Evolutionary conservation across 495 filamentous ascomycete species (phyloP), one percentile per base, ranked within the genome.

Genomic region (Penicillium simplicissimum): DNA sequence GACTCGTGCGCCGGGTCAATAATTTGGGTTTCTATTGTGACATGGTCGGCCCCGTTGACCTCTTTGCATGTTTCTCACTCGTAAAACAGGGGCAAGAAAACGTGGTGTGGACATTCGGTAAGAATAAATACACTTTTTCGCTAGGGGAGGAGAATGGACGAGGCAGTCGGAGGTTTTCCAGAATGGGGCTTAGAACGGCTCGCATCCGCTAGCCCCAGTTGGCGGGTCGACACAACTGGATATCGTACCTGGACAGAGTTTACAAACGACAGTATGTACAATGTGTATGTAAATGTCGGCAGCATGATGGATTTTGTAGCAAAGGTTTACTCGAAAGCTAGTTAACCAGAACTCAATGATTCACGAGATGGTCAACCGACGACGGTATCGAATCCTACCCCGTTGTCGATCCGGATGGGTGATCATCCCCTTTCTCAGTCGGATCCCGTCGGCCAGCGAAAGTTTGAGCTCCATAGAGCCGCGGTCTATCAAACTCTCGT

Each of bases 131-230:
- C 62, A 63, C 40, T 71, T 68, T 68, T 64, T 48, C 19, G 37
- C 61, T 63, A 63, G 49, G 47, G 52, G 58, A 17, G n/a, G 52
- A 25, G 59, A 34, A 33, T 17, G 56, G 36, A 53, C 31, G 37
- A 58, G 52, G 15, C 8, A 40, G 36, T 19, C 69, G 69, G 69
- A 67, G 67, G 43, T 65, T 61, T 71, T 71, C 57, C 69, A 65
- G 64, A 67, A 69, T 65, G 43, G 45, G 67, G 69, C 52, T 61
- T 69, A 69, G 69, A 61, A 63, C 61, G 48, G 42, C 59, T 55
- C 19, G 53, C 36, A 49, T 61, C 52, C 68, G 37, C 57, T 70
- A 65, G 51, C 55, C 40, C 43, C 37, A 21, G 23, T 15, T 37
- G 64, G 36, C 54, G 35, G 43, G 13, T 37, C 34, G 37, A 53